Conservation (phyloP, 441 rosid species). For the Pelargonium fulgidum region DNA sequence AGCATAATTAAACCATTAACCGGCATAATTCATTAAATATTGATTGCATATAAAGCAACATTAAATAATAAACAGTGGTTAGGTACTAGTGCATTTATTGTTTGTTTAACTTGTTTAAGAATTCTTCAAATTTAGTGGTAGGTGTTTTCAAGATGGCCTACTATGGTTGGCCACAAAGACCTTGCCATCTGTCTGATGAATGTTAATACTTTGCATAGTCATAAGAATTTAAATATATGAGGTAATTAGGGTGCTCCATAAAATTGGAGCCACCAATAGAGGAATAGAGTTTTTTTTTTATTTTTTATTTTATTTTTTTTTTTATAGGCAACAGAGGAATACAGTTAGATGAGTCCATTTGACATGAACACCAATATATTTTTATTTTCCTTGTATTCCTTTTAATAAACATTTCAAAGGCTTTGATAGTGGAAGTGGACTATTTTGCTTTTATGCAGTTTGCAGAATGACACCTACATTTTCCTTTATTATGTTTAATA, state of each 20-base stretch:
- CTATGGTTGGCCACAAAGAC: slow-evolving; percentile 10
- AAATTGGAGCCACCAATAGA: background rate
- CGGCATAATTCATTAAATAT: slow-evolving; percentile 1
- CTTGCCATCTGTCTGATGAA: slow-evolving; percentile 12
- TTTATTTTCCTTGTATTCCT: too few species aligned
- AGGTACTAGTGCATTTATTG: slow-evolving; percentile 14
- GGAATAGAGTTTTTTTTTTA: background rate
- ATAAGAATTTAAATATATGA: background rate
- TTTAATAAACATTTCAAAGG: background rate
- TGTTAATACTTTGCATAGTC: background rate
- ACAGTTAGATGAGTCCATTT: background rate
- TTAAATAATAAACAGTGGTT: slow-evolving; percentile 13
- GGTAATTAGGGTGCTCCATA: background rate
- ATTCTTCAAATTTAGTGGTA: background rate
- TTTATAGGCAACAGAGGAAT: background rate
- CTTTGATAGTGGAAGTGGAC: background rate
- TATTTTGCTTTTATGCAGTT: background rate
- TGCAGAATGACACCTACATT: background rate
- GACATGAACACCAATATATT: background rate
- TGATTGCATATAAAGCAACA: slow-evolving; percentile 14
- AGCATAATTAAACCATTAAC: too few species aligned
- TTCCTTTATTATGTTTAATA: too few species aligned
- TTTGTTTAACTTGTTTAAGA: slow-evolving; percentile 10
- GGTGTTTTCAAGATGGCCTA: background rate
- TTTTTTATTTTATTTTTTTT: too few species aligned